Percentiles rank a stretch among this genome's conserved stretches.
Conservation (phyloP, 805 yeast species). For the Pichia deserticola region DNA sequence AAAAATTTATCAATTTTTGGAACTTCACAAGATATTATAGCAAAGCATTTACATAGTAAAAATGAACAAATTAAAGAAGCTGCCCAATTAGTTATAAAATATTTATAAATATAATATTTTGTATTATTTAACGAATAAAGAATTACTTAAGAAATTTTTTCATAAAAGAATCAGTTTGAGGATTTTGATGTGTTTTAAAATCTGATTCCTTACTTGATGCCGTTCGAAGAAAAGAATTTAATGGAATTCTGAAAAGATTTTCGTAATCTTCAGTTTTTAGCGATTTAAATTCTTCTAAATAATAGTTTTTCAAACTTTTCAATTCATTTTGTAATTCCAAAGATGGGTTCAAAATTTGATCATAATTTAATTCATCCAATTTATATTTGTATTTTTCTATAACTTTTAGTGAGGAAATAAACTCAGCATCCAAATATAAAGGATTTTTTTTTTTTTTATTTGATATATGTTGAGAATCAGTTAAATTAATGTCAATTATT, state of each 20-base stretch:
- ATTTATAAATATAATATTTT: not conserved
- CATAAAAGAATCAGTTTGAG: constrained; percentile 22
- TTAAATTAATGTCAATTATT: constrained; percentile 35
- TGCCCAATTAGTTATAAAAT: not conserved
- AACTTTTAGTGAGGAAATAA: constrained; percentile 16
- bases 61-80: constrained; percentile 2
- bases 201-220: constrained; percentile 13
- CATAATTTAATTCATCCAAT: constrained; percentile 9
- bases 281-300: not conserved
- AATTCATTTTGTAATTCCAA: constrained; percentile 14
- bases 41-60: not conserved
- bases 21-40: not conserved
- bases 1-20: not conserved
- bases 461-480: constrained; percentile 17
- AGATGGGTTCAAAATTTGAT: constrained; percentile 10
- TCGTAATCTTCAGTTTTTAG: constrained; percentile 7
- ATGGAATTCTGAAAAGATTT: constrained; percentile 12
- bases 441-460: constrained; percentile 8
- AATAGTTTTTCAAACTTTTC: not conserved
- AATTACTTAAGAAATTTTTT: constrained; percentile 10
- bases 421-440: constrained; percentile 34
- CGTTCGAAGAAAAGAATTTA: constrained; percentile 16
- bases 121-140: no score
- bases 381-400: constrained; percentile 13
- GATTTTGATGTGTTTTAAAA: constrained; percentile 17